phyloP scores from a whole-genome alignment of 225 moss, liverwort and hornwort species.

The Bryum argenteum region DNA sequence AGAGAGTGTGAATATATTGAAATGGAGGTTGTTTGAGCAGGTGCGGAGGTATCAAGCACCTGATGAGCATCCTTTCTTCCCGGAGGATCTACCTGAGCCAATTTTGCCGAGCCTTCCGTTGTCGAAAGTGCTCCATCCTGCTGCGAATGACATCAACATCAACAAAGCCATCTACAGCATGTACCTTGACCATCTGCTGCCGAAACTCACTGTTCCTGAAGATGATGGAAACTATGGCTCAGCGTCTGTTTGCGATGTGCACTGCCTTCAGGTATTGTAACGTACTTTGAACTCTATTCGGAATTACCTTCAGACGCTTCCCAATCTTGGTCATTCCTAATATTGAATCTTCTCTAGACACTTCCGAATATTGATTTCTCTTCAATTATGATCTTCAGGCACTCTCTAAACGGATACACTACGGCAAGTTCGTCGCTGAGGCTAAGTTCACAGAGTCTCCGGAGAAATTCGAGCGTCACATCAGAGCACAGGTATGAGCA shows the following conservation, averaged over 20 bases:
- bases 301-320: too few relatives aligned
- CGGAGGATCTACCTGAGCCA: conserved; percentile 64
- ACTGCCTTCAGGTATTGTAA: conserved; percentile 76
- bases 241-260: conserved; percentile 81
- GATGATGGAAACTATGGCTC: conserved; percentile 98
- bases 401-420: conserved; percentile 93
- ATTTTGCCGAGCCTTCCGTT: conserved; percentile 60
- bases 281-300: conserved; percentile 1
- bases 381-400: conserved; percentile 50
- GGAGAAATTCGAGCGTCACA: conserved; percentile 65
- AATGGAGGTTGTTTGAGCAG: conserved; percentile 38
- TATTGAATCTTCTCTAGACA: background rate
- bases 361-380: too few relatives aligned
- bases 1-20: background rate
- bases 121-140: conserved; percentile 77
- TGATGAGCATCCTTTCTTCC: conserved; percentile 88
- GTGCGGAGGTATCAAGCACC: conserved; percentile 80
- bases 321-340: too few relatives aligned
- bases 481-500: conserved; percentile 65
- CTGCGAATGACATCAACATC: conserved; percentile 80
- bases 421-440: conserved; percentile 96
- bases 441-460: conserved; percentile 84
- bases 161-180: conserved; percentile 73
- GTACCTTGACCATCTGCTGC: conserved; percentile 79
- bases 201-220: conserved; percentile 65